phyloP scores from a whole-genome alignment of 768 basidiomycete genomes.

The Lactifluus piperatus region DNA sequence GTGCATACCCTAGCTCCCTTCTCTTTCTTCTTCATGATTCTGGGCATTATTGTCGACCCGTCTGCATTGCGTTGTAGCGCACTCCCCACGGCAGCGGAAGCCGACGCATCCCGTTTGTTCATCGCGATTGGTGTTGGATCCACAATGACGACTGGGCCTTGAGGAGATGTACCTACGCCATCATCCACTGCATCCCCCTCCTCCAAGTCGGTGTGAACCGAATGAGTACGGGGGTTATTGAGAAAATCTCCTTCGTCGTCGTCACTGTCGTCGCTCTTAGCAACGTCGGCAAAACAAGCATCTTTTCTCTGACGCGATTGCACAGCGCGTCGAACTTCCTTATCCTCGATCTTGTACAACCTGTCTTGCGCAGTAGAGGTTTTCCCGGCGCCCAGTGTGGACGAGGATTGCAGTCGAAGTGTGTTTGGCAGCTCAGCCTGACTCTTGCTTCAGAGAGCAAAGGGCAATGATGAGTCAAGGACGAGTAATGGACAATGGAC shows the following conservation, averaged over 20 bases:
- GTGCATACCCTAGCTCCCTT: slow-evolving; percentile 38
- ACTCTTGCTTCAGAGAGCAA: slow-evolving; percentile 39
- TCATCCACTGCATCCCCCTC: neutral
- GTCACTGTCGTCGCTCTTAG: slow-evolving; percentile 10
- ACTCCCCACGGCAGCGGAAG: slow-evolving; percentile 40
- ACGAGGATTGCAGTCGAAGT: slow-evolving; percentile 63
- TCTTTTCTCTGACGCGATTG: slow-evolving; percentile 46
- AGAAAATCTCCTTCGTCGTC: neutral
- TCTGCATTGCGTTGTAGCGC: slow-evolving; percentile 60
- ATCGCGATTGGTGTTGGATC: neutral
- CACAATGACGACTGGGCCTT: slow-evolving; percentile 6
- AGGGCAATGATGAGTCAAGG: slow-evolving; percentile 24
- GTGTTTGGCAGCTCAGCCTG: slow-evolving; percentile 59
- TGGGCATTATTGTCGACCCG: slow-evolving; percentile 45
- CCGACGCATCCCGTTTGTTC: slow-evolving; percentile 22
- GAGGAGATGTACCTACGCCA: neutral
- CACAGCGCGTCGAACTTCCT: slow-evolving; percentile 44
- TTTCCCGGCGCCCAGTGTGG: slow-evolving; percentile 75
- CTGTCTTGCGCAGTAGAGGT: slow-evolving; percentile 50
- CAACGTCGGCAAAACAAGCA: slow-evolving; percentile 8
- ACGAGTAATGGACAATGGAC: neutral
- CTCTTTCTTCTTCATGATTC: slow-evolving; percentile 36
- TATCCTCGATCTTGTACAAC: slow-evolving; percentile 51
- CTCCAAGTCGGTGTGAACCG: neutral
- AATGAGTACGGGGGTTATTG: neutral